Evolutionary conservation across 495 filamentous ascomycete genomes (phyloP).

Genomic region (Lasiosphaeriaceae sp.): DNA sequence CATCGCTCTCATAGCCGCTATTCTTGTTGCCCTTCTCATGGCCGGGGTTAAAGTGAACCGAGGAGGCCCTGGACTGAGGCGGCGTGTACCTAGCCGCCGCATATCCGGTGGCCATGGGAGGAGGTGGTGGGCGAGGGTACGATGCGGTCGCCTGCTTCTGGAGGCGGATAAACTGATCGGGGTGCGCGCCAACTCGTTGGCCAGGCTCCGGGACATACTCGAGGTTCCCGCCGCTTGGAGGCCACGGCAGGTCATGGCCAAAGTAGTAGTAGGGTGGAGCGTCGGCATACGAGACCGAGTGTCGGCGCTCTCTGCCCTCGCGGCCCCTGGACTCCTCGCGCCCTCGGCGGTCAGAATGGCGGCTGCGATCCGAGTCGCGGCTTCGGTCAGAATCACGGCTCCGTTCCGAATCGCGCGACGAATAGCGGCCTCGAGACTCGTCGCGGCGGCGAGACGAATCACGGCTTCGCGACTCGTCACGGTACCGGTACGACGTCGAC

Average conservation of each 20-base stretch:
- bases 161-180: constrained; percentile 14
- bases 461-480: not conserved
- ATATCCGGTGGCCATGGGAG: not conserved
- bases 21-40: constrained; percentile 5
- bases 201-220: constrained; percentile 11
- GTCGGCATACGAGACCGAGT: not conserved
- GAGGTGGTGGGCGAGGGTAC: constrained; percentile 6
- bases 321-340: not conserved
- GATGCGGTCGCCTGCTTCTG: constrained; percentile 8
- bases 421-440: not conserved
- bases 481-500: not conserved
- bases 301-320: not conserved
- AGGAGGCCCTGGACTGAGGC: not conserved
- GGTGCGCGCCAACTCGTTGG: constrained; percentile 10
- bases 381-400: too few species aligned
- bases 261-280: not conserved
- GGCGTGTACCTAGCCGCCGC: not conserved
- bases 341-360: too few species aligned
- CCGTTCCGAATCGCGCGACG: not conserved
- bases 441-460: not conserved
- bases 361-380: too few species aligned
- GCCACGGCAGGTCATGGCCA: not conserved
- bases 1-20: constrained; percentile 12
- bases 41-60: not conserved
- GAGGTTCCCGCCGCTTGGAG: constrained; percentile 3